These are phyloP conservation scores for Clathrospora elynae DNA, from an alignment of 2,329 filamentous ascomycete species.

Conservation along the genomic window DNA sequence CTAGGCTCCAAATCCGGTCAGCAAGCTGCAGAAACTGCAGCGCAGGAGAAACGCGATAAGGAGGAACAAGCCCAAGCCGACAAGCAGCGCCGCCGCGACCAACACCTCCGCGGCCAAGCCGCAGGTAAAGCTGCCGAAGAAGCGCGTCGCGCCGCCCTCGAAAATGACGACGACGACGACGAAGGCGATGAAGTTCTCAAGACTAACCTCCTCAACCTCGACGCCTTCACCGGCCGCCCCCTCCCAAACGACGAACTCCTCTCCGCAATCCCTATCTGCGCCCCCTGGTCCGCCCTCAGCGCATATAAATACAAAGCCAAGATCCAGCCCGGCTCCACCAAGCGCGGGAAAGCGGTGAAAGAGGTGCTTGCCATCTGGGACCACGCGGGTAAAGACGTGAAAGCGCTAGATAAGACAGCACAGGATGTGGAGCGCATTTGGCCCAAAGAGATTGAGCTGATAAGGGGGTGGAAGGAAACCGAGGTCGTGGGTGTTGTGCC, in stretches of 20 bases:
- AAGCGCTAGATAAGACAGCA: slow-evolving; percentile 52
- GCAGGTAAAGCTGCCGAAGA: slow-evolving; percentile 79
- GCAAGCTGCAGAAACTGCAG: slow-evolving; percentile 66
- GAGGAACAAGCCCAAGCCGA: slow-evolving; percentile 75
- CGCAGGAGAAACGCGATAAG: slow-evolving; percentile 67
- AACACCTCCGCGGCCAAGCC: slow-evolving; percentile 77
- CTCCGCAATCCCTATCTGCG: slow-evolving; percentile 65
- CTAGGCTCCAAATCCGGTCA: slow-evolving; percentile 76
- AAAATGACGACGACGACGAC: slow-evolving; percentile 53
- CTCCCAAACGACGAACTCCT: slow-evolving; percentile 82
- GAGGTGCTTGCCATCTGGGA: slow-evolving; percentile 88
- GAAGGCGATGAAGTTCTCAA: slow-evolving; percentile 63
- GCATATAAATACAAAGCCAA: slow-evolving; percentile 94
- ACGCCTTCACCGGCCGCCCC: slow-evolving; percentile 77
- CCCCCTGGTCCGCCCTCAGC: slow-evolving; percentile 66
- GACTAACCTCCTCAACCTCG: slow-evolving; percentile 54
- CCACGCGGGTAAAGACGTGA: slow-evolving; percentile 61
- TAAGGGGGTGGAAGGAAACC: slow-evolving; percentile 78
- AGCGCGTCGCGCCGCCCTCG: slow-evolving; percentile 56
- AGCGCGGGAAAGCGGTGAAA: slow-evolving; percentile 93
- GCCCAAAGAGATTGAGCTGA: slow-evolving; percentile 82
- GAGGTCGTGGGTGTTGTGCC: slow-evolving; percentile 82
- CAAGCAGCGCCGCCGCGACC: slow-evolving; percentile 75
- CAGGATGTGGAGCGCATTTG: slow-evolving; percentile 74
- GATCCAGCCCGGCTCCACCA: slow-evolving; percentile 83